Base-by-base conservation (phyloP, 352 stramenopile genomes). In the Phytophthora ramorum region DNA sequence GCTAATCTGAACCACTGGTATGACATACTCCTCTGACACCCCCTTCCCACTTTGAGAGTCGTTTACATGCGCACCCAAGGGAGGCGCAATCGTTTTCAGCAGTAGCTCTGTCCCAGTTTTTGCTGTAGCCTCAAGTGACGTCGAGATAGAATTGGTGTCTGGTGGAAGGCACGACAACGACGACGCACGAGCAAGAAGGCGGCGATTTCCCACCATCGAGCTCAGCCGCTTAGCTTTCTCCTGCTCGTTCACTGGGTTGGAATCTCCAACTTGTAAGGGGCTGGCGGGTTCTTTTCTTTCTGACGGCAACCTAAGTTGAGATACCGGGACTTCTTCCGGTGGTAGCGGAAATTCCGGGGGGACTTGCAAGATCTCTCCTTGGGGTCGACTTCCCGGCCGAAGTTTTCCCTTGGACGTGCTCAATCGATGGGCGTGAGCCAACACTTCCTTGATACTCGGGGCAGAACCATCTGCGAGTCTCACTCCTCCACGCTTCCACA, bases 401-500 rank as follows among this genome's bases (percentile, higher is more conserved):
- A 56, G 20, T 35, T 64, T 76, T n/a, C 66, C 51, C 38, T 37
- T 69, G 7, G 68, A 41, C 13, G 20, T 49, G 3, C 51, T 73
- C 19, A 58, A 13, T 14, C 38, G 34, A 32, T 67, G 62, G 32
- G 67, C 51, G 7, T 68, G 49, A 7, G 55, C 62, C 20, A 75
- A 38, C 4, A 71, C 64, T 58, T 76, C 63, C 22, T 76, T 76
- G 16, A 73, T 73, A 58, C 56, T 68, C 1, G 51, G 38, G 37
- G 56, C 37, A 24, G 61, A 47, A 5, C 20, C 19, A n/a, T 67
- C 66, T 2, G 38, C 28, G 5, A 37, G 30, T 24, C 47, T 66
- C 1, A 61, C 45, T 2, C 56, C 67, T 3, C 75, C 81, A 17
- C 79, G 77, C 35, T 79, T 87, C 83, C 83, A 92, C 46, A 92